These are phyloP conservation scores for Plectranthus barbatus DNA, from an alignment of 257 asterid genomes.

Conservation along the genomic window DNA sequence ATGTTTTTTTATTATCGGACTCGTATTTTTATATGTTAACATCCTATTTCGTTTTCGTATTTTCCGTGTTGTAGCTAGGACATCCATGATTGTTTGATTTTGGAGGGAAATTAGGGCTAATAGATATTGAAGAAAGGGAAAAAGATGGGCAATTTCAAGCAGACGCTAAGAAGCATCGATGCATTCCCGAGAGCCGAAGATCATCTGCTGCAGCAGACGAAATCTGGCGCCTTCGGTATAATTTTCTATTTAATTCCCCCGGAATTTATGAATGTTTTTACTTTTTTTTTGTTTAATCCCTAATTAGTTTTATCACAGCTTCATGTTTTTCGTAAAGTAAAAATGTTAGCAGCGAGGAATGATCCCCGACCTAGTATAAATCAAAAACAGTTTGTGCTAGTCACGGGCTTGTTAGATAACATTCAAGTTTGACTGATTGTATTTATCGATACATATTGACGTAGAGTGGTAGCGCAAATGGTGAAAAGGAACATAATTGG, in stretches of 20 bases:
- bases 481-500: not conserved
- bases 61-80: conserved; percentile 11
- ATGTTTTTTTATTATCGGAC: conserved; percentile 1
- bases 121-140: not conserved
- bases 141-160: conserved; percentile 75
- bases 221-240: conserved; percentile 90
- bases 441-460: not conserved
- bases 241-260: not conserved
- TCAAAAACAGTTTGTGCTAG: not conserved
- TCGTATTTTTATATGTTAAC: not conserved
- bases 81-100: conserved; percentile 22
- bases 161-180: conserved; percentile 63
- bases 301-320: not conserved
- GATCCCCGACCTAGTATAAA: not conserved
- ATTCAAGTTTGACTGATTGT: not conserved
- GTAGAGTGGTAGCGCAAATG: not conserved
- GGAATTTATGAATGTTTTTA: not conserved
- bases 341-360: not conserved
- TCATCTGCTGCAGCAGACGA: conserved; percentile 82
- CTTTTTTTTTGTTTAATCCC: not conserved
- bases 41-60: not conserved
- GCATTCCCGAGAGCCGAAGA: conserved; percentile 98
- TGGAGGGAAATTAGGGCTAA: conserved; percentile 20
- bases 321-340: conserved; percentile 2
- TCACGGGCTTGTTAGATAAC: not conserved